phyloP scores from a whole-genome alignment of 495 filamentous ascomycete species.

The Patellaria atrata region DNA sequence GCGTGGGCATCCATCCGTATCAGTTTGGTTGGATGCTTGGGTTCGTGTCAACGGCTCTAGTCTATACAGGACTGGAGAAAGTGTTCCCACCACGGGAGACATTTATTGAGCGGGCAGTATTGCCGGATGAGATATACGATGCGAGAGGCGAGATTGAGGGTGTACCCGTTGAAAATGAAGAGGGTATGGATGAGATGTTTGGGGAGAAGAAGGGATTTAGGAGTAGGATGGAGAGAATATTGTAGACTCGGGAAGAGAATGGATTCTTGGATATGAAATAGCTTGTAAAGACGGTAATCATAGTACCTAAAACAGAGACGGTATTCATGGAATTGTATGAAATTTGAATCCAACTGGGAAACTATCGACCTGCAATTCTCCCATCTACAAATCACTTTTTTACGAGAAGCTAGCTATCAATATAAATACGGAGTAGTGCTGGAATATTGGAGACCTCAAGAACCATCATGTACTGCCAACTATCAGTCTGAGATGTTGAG shows the following conservation, averaged over 20 bases:
- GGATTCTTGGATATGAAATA: too few species aligned
- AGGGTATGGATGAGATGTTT: constrained; percentile 4
- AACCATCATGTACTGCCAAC: too few species aligned
- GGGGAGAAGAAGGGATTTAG: constrained; percentile 13
- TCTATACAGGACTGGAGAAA: constrained; percentile 32
- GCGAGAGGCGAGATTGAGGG: constrained; percentile 12
- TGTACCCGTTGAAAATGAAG: constrained; percentile 10
- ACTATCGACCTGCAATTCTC: too few species aligned
- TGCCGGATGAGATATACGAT: constrained; percentile 24
- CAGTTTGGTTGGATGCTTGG: constrained; percentile 44
- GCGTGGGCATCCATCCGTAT: constrained; percentile 36
- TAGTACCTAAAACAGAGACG: too few species aligned
- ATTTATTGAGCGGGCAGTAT: constrained; percentile 25
- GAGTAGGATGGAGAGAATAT: constrained; percentile 11
- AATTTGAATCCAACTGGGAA: too few species aligned
- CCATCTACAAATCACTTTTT: too few species aligned
- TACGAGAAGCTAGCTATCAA: too few species aligned
- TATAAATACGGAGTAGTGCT: too few species aligned
- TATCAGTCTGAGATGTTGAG: too few species aligned
- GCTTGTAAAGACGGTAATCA: too few species aligned
- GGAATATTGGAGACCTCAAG: too few species aligned
- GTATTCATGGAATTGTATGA: too few species aligned
- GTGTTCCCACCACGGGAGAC: constrained; percentile 29
- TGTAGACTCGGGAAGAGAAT: constrained; percentile 8
- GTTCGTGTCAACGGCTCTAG: constrained; percentile 33